Evolutionary conservation across 495 filamentous ascomycete species (phyloP), one percentile per base, ranked within the genome.

Genomic region (Aspergillus indologenus): DNA sequence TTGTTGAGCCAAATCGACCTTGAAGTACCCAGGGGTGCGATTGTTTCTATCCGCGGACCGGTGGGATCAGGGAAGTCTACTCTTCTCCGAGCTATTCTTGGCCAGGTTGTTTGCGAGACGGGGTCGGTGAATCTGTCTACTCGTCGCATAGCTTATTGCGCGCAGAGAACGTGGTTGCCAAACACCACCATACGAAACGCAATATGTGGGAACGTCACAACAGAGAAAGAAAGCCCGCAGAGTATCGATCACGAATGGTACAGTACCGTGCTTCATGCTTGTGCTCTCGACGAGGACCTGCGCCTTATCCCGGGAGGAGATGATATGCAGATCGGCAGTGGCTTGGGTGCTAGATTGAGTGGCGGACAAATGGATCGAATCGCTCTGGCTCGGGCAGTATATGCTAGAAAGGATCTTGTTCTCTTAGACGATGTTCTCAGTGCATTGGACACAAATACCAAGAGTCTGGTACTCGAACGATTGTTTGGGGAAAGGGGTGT

Each of bases 321-420:
- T 50, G 47, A 3, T 17, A 50, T n/a, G 21, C 47, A 26, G 4
- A 50, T 50, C 6, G 12, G 47, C 47, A 17, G 21, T 50, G 47
- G 47, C 6, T 50, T 24, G 19, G 21, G 46, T 23, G 5, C 47
- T 26, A 50, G 15, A 15, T 17, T 50, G 12, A 50, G 47, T n/a
- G 47, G 47, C 0, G 47, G 47, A 6, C 47, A 50, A 24, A 50
- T 50, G 47, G 21, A 23, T 24, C 21, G 47, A 5, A 24, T 50
- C 11, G 47, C 47, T 50, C 47, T 50, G 12, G 47, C 47, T 29
- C 47, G 47, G n/a, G 47, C 47, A 15, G 47, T 50, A 12, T 50
- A 50, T 26, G 47, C 47, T 17, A 22, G 22, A 11, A 50, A 24
- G 22, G 26, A 50, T 4, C 22, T 50, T 50, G 47, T 50, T 26